Percentiles rank a stretch among this genome's conserved stretches.
Evolutionary conservation across 805 yeast genomes (phyloP).

Genomic region (Nakazawaea anatomiae): DNA sequence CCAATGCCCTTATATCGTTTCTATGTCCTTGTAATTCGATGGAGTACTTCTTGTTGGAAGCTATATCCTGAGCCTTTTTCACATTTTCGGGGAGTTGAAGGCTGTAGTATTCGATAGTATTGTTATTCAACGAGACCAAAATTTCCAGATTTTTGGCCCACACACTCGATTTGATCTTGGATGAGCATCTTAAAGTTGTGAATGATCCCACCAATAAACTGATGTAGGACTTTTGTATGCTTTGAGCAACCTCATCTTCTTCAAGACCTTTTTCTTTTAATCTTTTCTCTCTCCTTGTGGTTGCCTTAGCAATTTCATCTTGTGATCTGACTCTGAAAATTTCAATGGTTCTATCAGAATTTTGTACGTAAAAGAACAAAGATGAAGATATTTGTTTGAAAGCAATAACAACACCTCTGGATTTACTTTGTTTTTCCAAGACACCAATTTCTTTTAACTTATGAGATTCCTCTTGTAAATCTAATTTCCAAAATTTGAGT

Average conservation of each 20-base stretch:
- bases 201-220: conserved; percentile 63
- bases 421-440: conserved; percentile 70
- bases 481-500: conserved; percentile 76
- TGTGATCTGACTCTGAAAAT: conserved; percentile 68
- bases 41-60: conserved; percentile 40
- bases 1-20: conserved; percentile 79
- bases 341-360: conserved; percentile 77
- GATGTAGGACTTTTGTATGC: conserved; percentile 40
- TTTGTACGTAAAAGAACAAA: conserved; percentile 63
- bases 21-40: conserved; percentile 84
- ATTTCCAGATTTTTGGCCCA: conserved; percentile 61
- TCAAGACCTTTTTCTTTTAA: conserved; percentile 62
- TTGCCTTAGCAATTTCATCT: conserved; percentile 75
- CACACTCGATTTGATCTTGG: conserved; percentile 59
- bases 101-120: conserved; percentile 66
- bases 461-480: conserved; percentile 44
- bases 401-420: conserved; percentile 56
- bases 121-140: conserved; percentile 61
- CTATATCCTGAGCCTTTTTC: conserved; percentile 42
- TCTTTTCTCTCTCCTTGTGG: conserved; percentile 72
- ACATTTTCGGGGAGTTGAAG: conserved; percentile 51
- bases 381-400: conserved; percentile 37
- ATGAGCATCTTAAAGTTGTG: conserved; percentile 55
- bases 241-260: conserved; percentile 52
- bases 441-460: conserved; percentile 55